phyloP scores from a whole-genome alignment of 352 stramenopile species.

The Globisporangium radiosum region DNA sequence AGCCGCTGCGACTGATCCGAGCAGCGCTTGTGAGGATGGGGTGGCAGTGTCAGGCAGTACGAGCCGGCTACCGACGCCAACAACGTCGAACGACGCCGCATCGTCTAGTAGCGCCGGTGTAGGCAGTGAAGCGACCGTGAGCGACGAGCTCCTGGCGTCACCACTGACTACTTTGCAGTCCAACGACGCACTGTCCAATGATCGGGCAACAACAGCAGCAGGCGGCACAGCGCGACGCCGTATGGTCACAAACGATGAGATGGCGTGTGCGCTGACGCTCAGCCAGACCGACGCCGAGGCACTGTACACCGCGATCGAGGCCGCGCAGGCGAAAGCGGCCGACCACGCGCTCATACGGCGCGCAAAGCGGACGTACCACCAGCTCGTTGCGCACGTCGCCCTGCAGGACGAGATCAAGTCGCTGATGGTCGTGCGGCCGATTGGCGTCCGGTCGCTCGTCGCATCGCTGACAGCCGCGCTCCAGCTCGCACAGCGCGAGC shows the following conservation, averaged over 20 bases:
- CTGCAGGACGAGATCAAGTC: constrained; percentile 79
- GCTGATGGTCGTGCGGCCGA: constrained; percentile 55
- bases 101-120: neutral
- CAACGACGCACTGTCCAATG: too few relatives aligned
- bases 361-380: constrained; percentile 56
- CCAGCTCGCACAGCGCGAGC: constrained; percentile 34
- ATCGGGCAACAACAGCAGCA: neutral
- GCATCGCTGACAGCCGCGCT: constrained; percentile 55
- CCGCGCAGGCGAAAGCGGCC: constrained; percentile 51
- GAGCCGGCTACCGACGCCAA: neutral
- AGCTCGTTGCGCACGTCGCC: constrained; percentile 60
- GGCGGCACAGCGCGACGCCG: constrained; percentile 4
- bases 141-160: neutral
- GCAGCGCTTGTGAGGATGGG: neutral
- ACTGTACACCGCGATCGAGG: constrained; percentile 67
- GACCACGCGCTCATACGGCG: constrained; percentile 44
- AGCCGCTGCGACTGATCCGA: neutral
- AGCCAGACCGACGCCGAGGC: constrained; percentile 67
- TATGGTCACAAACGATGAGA: constrained; percentile 29
- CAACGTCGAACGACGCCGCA: neutral
- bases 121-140: neutral
- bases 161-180: too few relatives aligned
- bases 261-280: constrained; percentile 41
- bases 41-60: too few relatives aligned
- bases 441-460: constrained; percentile 65